A percentile compares a stretch with the other conserved stretches of the same genome.
These are phyloP conservation scores for Balakata baccata DNA, from an alignment of 345 rosid genomes.

Conservation along the genomic window DNA sequence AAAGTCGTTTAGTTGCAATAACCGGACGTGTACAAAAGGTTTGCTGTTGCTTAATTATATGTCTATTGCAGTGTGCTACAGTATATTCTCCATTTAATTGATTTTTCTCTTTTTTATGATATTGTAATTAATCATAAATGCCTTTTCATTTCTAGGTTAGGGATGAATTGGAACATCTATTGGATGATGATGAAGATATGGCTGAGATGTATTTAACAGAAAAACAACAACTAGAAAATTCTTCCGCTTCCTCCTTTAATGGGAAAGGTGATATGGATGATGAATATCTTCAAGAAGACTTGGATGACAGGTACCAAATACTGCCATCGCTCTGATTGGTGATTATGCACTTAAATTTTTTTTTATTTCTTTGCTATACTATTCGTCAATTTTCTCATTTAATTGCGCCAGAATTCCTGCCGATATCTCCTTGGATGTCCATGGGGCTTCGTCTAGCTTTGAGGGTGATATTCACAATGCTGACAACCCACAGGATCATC, in stretches of 20 bases:
- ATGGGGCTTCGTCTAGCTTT: conserved; percentile 30
- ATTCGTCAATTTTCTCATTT: conserved; percentile 4
- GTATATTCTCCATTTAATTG: neutral
- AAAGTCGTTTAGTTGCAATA: conserved; percentile 65
- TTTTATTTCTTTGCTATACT: neutral
- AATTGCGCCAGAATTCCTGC: conserved; percentile 43
- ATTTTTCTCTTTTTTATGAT: neutral
- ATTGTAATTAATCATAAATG: neutral
- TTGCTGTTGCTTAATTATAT: conserved; percentile 6
- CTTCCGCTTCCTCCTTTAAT: conserved; percentile 54
- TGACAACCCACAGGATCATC: conserved; percentile 44
- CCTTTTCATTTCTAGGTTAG: conserved; percentile 53
- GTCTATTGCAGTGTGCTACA: neutral
- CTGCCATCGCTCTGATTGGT: neutral
- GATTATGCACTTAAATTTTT: neutral
- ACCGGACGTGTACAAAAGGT: conserved; percentile 77
- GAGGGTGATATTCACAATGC: conserved; percentile 43
- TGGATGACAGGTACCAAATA: conserved; percentile 51
- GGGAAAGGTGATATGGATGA: conserved; percentile 50
- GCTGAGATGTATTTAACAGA: conserved; percentile 96
- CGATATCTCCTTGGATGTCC: conserved; percentile 41
- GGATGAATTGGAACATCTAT: conserved; percentile 84
- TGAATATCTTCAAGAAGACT: conserved; percentile 46
- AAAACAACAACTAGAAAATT: conserved; percentile 62
- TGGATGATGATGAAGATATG: conserved; percentile 97